phyloP scores from a whole-genome alignment of 1,284 basidiomycete species.

The Omphalotus olearius region DNA sequence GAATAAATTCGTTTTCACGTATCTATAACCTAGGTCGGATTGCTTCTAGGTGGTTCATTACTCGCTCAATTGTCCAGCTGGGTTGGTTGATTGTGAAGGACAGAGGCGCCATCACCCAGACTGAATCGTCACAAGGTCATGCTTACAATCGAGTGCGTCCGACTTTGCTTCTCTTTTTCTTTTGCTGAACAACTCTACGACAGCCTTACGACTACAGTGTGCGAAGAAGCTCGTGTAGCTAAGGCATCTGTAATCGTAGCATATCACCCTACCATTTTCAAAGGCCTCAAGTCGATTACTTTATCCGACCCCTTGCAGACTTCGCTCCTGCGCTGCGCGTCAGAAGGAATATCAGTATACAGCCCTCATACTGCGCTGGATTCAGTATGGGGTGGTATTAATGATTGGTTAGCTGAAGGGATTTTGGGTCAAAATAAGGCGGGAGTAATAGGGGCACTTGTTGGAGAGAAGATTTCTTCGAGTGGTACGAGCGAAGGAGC shows the following conservation, averaged over 20 bases:
- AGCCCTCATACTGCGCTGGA: constrained; percentile 88
- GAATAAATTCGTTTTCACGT: constrained; percentile 12
- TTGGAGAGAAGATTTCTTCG: constrained; percentile 32
- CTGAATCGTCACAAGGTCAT: constrained; percentile 61
- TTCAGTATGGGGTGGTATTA: constrained; percentile 77
- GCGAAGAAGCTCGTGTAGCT: constrained; percentile 67
- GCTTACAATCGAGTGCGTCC: constrained; percentile 79
- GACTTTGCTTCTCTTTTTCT: background rate
- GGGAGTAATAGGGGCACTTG: constrained; percentile 30
- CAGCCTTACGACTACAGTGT: constrained; percentile 77
- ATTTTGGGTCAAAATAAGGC: constrained; percentile 22
- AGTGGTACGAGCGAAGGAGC: constrained; percentile 47
- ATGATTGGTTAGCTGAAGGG: constrained; percentile 73
- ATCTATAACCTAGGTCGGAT: constrained; percentile 58
- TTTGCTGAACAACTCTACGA: constrained; percentile 13
- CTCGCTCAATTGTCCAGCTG: constrained; percentile 2
- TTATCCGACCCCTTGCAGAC: constrained; percentile 76
- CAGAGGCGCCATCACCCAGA: constrained; percentile 71
- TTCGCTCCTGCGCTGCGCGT: constrained; percentile 75
- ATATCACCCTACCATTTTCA: constrained; percentile 92
- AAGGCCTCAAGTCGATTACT: constrained; percentile 74
- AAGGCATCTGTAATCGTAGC: constrained; percentile 70
- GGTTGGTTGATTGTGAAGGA: constrained; percentile 4
- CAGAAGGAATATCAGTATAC: constrained; percentile 83
- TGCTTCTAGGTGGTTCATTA: constrained; percentile 62